Evolutionary conservation across 1,284 basidiomycete genomes (phyloP).

Genomic region (Phlebopus sp.): DNA sequence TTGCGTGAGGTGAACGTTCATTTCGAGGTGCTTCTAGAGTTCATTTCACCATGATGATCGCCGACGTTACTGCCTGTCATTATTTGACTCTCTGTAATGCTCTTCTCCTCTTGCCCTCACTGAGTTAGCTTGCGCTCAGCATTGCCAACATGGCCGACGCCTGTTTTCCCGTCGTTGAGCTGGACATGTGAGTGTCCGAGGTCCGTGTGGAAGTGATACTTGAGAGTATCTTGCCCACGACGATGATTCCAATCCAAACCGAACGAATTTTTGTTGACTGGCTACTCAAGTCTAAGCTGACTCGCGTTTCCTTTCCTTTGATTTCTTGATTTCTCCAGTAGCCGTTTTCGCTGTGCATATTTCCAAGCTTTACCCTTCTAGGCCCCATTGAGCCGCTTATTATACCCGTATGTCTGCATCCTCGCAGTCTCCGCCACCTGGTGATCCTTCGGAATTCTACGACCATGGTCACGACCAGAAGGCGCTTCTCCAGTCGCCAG

Average conservation of each 20-base stretch:
- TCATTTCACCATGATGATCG: too few relatives aligned
- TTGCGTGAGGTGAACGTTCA: too few relatives aligned
- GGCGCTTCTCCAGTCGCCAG: slow-evolving; percentile 6
- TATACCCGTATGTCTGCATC: slow-evolving; percentile 22
- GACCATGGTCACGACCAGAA: slow-evolving; percentile 5
- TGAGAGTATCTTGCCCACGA: slow-evolving; percentile 8
- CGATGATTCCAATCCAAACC: slow-evolving; percentile 16
- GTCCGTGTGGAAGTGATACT: slow-evolving; percentile 24
- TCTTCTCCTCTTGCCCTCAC: background rate
- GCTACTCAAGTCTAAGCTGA: slow-evolving; percentile 10
- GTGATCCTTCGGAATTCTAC: slow-evolving; percentile 16
- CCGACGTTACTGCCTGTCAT: too few relatives aligned
- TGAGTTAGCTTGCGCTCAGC: background rate
- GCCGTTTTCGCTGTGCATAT: slow-evolving; percentile 24
- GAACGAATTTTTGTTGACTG: slow-evolving; percentile 14
- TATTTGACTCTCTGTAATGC: background rate
- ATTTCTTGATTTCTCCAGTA: slow-evolving; percentile 1
- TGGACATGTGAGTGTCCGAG: slow-evolving; percentile 24
- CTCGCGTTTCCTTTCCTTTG: slow-evolving; percentile 4
- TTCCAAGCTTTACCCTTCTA: slow-evolving; percentile 2
- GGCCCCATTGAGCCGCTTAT: slow-evolving; percentile 1
- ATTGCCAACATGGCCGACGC: background rate
- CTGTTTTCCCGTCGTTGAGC: background rate
- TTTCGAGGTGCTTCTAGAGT: background rate
- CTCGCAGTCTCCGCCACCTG: slow-evolving; percentile 14